Evolutionary conservation across 306 rosid species (phyloP), one percentile per base, ranked within the genome.

Genomic region (Crataegus laevigata): DNA sequence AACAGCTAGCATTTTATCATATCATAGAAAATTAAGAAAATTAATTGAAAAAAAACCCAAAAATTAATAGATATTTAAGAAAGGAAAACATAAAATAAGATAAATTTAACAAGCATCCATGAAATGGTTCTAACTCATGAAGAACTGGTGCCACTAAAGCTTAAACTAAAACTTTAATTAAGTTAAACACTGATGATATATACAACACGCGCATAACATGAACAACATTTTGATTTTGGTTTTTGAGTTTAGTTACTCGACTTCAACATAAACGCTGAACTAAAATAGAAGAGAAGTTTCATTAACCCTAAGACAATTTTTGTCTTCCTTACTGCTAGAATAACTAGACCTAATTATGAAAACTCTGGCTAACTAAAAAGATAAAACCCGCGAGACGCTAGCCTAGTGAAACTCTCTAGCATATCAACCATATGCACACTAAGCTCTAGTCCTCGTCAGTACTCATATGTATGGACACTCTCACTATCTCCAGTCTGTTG

Each of bases 371-470:
- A 77, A 11, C 12, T 29, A 60, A 25, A 29, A 42, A 36, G 24
- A 9, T 32, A 57, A 77, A 58, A 18, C 60, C 8, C 29, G 45
- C 21, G 67, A 54, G 21, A 17, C 40, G 17, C 45, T 24, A 72
- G 29, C 59, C 59, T 61, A 18, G 26, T 50, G 15, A 40, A 11
- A 11, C 57, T 17, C 28, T 59, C 76, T 40, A 73, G 57, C 68
- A 59, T 73, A 21, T 38, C 17, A 60, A 38, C 76, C 38, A 58
- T 72, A 58, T 38, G 68, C 76, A 40, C 68, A 25, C 57, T 34
- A 65, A 73, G 28, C 36, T 82, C 74, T 73, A 77, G 57, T 59
- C 74, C 52, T 58, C 54, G 45, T 22, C 15, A 62, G 10, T 59
- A 43, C 42, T 54, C 58, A 22, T 58, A 77, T 36, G 58, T 58